phyloP scores from a whole-genome alignment of 805 yeast genomes.

The Lachancea waltii region DNA sequence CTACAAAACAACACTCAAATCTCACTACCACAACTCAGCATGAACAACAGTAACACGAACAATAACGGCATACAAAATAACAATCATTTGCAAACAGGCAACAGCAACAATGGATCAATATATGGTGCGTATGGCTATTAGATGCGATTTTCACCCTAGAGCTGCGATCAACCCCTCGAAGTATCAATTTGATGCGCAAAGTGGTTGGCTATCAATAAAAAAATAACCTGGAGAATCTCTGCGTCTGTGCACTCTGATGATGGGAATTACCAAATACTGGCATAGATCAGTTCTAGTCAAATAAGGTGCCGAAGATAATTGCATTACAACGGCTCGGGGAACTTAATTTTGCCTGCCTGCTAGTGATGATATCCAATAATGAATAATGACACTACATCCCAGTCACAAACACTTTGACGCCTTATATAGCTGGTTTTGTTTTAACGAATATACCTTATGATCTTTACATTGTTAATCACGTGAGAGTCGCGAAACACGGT shows the following conservation, averaged over 20 bases:
- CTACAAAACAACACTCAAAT: slow-evolving; percentile 27
- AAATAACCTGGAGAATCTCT: too few species aligned
- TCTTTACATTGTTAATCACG: background rate
- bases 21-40: slow-evolving; percentile 29
- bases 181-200: too few species aligned
- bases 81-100: slow-evolving; percentile 13
- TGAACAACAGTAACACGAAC: slow-evolving; percentile 18
- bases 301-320: too few species aligned
- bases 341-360: too few species aligned
- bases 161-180: background rate
- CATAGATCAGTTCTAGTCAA: too few species aligned
- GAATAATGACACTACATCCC: slow-evolving; percentile 2
- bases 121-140: slow-evolving; percentile 9
- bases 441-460: background rate
- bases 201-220: too few species aligned
- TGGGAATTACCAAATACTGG: too few species aligned
- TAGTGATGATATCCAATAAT: too few species aligned
- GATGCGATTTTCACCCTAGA: too few species aligned
- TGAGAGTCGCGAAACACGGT: background rate
- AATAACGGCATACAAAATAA: slow-evolving; percentile 8
- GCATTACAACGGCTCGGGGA: too few species aligned
- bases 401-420: background rate
- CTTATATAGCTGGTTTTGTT: background rate
- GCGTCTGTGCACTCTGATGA: too few species aligned
- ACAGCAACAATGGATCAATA: slow-evolving; percentile 11